phyloP scores from a whole-genome alignment of 2,329 filamentous ascomycete species.

The Fusarium penzigii region DNA sequence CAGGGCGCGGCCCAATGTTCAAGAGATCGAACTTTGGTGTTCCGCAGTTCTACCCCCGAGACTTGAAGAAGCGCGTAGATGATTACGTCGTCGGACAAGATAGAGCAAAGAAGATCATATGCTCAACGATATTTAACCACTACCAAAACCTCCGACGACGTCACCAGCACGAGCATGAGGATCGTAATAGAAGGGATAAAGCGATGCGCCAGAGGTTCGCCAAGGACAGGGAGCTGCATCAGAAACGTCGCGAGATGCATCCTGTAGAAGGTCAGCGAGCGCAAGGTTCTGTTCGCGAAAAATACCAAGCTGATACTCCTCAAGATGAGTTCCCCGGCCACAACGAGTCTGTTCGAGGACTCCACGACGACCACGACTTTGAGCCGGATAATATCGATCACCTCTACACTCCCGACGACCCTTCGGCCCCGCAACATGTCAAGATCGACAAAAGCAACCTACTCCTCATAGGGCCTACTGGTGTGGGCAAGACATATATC shows the following conservation, averaged over 20 bases:
- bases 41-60: slow-evolving; percentile 63
- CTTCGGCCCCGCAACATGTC: slow-evolving; percentile 48
- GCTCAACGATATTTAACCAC: slow-evolving; percentile 93
- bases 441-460: slow-evolving; percentile 97
- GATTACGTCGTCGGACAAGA: slow-evolving; percentile 97
- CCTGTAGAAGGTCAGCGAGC: slow-evolving; percentile 71
- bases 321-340: slow-evolving; percentile 60
- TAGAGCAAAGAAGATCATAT: slow-evolving; percentile 89
- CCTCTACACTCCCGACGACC: slow-evolving; percentile 52
- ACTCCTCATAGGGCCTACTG: slow-evolving; percentile 85
- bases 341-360: slow-evolving; percentile 46
- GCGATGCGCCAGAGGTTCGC: slow-evolving; percentile 69
- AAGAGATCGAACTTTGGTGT: slow-evolving; percentile 58
- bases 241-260: slow-evolving; percentile 61
- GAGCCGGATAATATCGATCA: slow-evolving; percentile 40
- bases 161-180: slow-evolving; percentile 73
- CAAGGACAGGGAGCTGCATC: slow-evolving; percentile 62
- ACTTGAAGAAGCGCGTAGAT: slow-evolving; percentile 87
- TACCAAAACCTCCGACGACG: slow-evolving; percentile 84
- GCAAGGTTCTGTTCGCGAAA: slow-evolving; percentile 29
- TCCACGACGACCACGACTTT: slow-evolving; percentile 38
- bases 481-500: slow-evolving; percentile 96
- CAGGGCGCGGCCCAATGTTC: slow-evolving; percentile 62
- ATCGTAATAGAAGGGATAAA: slow-evolving; percentile 61
- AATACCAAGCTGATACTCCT: slow-evolving; percentile 37